Evolutionary conservation across 257 asterid genomes (phyloP).

Genomic region (Solanum sejunctum): DNA sequence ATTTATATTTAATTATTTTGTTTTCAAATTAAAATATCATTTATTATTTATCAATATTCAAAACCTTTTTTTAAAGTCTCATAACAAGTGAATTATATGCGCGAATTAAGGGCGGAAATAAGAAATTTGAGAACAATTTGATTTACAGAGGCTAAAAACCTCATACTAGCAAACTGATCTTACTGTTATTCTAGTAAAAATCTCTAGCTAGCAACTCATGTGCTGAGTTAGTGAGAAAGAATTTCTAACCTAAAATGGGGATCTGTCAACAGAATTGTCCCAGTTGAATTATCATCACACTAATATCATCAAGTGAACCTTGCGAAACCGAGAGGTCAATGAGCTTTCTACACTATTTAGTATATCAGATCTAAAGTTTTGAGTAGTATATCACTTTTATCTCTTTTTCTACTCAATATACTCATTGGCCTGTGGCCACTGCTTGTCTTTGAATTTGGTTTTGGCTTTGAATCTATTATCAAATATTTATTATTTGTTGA

Average conservation of each 20-base stretch:
- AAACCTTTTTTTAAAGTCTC: neutral
- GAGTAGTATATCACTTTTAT: too few species aligned
- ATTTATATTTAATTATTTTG: too few species aligned
- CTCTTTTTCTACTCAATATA: too few species aligned
- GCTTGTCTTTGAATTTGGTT: too few species aligned
- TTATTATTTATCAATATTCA: too few species aligned
- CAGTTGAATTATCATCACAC: constrained; percentile 53
- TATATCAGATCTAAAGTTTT: too few species aligned
- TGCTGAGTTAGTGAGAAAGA: neutral
- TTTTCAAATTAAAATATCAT: too few species aligned
- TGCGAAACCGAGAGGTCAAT: constrained; percentile 57
- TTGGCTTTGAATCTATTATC: too few species aligned
- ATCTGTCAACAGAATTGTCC: constrained; percentile 1
- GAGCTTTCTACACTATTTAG: constrained; percentile 36
- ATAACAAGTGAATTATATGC: neutral
- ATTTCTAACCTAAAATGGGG: neutral
- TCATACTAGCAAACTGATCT: neutral
- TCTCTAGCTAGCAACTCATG: neutral
- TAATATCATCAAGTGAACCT: constrained; percentile 67
- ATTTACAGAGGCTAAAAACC: neutral
- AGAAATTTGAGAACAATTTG: neutral
- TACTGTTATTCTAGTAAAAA: neutral
- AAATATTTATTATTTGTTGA: too few species aligned
- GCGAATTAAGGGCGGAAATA: neutral
- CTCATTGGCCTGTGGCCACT: too few species aligned